Percentiles rank a stretch among this genome's conserved stretches.
Evolutionary conservation across 2,329 filamentous ascomycete genomes (phyloP).

Genomic region (Neofusicoccum sp.): DNA sequence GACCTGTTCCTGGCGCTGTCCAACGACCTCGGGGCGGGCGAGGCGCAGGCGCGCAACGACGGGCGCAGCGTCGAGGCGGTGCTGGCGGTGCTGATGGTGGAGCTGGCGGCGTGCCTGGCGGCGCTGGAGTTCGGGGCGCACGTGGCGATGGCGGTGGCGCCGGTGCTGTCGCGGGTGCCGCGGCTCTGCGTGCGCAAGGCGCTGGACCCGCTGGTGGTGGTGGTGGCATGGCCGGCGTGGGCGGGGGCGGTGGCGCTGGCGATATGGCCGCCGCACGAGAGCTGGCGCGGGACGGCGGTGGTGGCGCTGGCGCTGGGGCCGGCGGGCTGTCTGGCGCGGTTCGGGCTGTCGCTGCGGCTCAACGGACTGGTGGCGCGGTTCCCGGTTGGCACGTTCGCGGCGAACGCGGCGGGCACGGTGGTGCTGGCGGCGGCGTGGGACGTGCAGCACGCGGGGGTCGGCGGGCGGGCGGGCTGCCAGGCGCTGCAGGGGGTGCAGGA

Average conservation of each 20-base stretch:
- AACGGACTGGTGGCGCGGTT: constrained; percentile 68
- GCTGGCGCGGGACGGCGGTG: constrained; percentile 72
- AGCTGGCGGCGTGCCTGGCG: constrained; percentile 67
- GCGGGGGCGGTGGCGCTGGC: constrained; percentile 70
- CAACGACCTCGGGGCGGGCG: constrained; percentile 57
- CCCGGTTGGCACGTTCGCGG: constrained; percentile 80
- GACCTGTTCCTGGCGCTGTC: constrained; percentile 77
- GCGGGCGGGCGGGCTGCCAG: constrained; percentile 41
- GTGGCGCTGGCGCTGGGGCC: constrained; percentile 84
- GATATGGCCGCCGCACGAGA: constrained; percentile 63
- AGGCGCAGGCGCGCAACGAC: constrained; percentile 45
- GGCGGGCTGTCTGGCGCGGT: constrained; percentile 71
- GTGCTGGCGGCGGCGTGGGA: constrained; percentile 76
- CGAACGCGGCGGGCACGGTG: constrained; percentile 74
- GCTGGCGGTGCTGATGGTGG: constrained; percentile 69
- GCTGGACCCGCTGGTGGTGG: constrained; percentile 61
- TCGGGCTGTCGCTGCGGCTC: constrained; percentile 66
- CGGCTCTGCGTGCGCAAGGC: constrained; percentile 56
- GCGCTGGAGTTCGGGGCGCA: constrained; percentile 75
- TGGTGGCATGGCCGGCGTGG: constrained; percentile 74
- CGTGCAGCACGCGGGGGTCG: constrained; percentile 61
- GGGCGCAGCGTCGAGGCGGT: constrained; percentile 77
- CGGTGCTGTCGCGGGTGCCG: constrained; percentile 59
- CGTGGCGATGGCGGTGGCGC: constrained; percentile 62
- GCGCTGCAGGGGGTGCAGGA: constrained; percentile 48